Evolutionary conservation across 345 rosid genomes (phyloP), one percentile per base, ranked within the genome.

Genomic region (Trapa incisa): DNA sequence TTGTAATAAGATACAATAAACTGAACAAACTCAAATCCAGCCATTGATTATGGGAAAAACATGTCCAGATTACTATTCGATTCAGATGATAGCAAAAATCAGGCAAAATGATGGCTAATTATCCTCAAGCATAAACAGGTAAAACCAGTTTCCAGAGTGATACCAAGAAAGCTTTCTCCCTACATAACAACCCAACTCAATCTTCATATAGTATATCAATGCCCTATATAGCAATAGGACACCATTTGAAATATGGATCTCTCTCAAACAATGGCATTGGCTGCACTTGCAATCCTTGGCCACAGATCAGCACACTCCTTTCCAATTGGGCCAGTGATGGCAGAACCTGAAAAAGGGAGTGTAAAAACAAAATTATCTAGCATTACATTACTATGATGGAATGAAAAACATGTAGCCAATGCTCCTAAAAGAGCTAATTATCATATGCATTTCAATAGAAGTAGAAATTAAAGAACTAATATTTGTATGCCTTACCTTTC

Each of bases 251-350:
- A 45, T 45, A 54, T 54, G 4, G 4, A 1, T 1, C 11, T 13
- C 57, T 32, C 50, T 73, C 63, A 83, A 33, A 85, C 89, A 33
- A 85, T 85, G 41, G 86, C 89, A 73, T 85, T 85, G 57, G 95
- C 97, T 53, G 97, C 97, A 74, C 95, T 90, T 12, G 95, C 97
- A 76, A 88, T 90, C 79, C 97, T 88, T 9, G 97, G 97, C 97
- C 97, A 88, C 33, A 90, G 75, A 81, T 90, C 97, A 15, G 95
- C 97, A 66, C 97, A 90, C 79, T 90, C 97, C 77, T 90, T 90
- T 37, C 97, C 90, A 37, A 88, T 90, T 2, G 95, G 95, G 65
- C 97, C 97, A 33, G 92, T 90, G 35, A 90, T 86, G 2, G 97
- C 97, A 71, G 92, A 91, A 45, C 92, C 92, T 83, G 64, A 35